These are phyloP conservation scores for Pseudocercospora vitis DNA, from an alignment of 2,329 filamentous ascomycete genomes.

Conservation along the genomic window DNA sequence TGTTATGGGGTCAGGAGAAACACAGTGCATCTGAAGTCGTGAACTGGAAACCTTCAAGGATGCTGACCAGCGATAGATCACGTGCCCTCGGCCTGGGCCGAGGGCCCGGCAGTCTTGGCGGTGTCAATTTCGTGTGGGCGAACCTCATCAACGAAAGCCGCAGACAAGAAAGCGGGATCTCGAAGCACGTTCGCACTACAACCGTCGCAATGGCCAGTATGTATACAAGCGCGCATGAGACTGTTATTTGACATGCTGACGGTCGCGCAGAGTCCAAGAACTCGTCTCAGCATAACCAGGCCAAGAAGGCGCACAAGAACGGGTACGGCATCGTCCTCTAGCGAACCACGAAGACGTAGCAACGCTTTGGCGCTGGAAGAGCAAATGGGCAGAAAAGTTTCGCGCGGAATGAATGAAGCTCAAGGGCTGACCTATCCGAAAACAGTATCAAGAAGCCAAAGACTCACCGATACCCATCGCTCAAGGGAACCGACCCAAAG, in stretches of 20 bases:
- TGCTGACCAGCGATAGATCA: too few species aligned
- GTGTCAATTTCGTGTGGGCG: background rate
- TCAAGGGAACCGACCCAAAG: slow-evolving; percentile 99
- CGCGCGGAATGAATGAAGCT: slow-evolving; percentile 12
- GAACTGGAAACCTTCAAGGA: too few species aligned
- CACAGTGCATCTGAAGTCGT: too few species aligned
- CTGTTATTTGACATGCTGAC: too few species aligned
- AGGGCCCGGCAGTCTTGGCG: background rate
- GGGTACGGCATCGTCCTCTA: slow-evolving; percentile 64
- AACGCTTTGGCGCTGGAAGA: background rate
- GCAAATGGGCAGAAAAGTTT: background rate
- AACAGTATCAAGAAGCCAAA: slow-evolving; percentile 99
- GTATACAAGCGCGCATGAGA: slow-evolving; percentile 40
- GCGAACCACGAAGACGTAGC: slow-evolving; percentile 4
- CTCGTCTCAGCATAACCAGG: slow-evolving; percentile 98
- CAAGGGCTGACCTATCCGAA: slow-evolving; percentile 15
- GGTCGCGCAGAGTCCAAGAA: slow-evolving; percentile 87
- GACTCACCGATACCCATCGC: slow-evolving; percentile 96
- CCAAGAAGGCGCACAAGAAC: slow-evolving; percentile 98
- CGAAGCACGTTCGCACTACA: slow-evolving; percentile 24
- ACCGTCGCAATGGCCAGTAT: slow-evolving; percentile 67
- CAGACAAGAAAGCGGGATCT: slow-evolving; percentile 7
- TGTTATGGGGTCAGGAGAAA: too few species aligned
- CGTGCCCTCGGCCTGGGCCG: too few species aligned
- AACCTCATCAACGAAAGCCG: slow-evolving; percentile 8